Evolutionary conservation across 768 basidiomycete genomes (phyloP).

Genomic region (Sarcomyxa edulis): DNA sequence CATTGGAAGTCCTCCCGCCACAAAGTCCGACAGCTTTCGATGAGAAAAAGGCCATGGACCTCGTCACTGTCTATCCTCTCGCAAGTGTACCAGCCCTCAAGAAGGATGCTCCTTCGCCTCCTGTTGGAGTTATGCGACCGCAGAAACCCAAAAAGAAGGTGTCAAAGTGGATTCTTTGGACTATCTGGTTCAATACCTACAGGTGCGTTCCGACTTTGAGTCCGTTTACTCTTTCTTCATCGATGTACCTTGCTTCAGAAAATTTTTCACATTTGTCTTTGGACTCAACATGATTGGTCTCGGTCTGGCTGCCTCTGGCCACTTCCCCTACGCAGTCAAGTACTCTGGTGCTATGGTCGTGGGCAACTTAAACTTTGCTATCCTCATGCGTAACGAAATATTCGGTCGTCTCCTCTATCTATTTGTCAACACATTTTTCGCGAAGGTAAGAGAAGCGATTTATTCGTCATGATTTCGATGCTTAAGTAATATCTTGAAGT

Average conservation of each 20-base stretch:
- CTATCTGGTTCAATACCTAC: slow-evolving; percentile 84
- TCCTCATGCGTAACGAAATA: slow-evolving; percentile 77
- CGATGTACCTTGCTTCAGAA: slow-evolving; percentile 32
- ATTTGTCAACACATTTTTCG: slow-evolving; percentile 67
- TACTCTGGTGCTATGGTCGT: slow-evolving; percentile 71
- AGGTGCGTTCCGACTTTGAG: slow-evolving; percentile 33
- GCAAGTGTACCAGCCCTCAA: slow-evolving; percentile 28
- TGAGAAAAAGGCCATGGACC: slow-evolving; percentile 33
- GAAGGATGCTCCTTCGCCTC: slow-evolving; percentile 26
- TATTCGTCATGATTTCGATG: not conserved
- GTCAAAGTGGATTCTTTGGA: slow-evolving; percentile 60
- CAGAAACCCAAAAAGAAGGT: slow-evolving; percentile 51
- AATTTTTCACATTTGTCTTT: slow-evolving; percentile 66
- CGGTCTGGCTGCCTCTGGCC: slow-evolving; percentile 51
- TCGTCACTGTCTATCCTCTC: slow-evolving; percentile 17
- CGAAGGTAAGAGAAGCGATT: slow-evolving; percentile 47
- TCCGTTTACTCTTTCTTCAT: not conserved
- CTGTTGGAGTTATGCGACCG: too few relatives aligned
- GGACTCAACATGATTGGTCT: slow-evolving; percentile 56
- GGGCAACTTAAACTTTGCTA: slow-evolving; percentile 67
- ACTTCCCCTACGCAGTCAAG: slow-evolving; percentile 61
- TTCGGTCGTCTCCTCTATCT: slow-evolving; percentile 76
- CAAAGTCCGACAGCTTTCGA: slow-evolving; percentile 23
- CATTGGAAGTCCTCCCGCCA: slow-evolving; percentile 36
- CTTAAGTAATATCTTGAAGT: slow-evolving; percentile 22